Base-by-base conservation (phyloP, 2,329 filamentous ascomycete species). In the Zasmidium citrigriseum region DNA sequence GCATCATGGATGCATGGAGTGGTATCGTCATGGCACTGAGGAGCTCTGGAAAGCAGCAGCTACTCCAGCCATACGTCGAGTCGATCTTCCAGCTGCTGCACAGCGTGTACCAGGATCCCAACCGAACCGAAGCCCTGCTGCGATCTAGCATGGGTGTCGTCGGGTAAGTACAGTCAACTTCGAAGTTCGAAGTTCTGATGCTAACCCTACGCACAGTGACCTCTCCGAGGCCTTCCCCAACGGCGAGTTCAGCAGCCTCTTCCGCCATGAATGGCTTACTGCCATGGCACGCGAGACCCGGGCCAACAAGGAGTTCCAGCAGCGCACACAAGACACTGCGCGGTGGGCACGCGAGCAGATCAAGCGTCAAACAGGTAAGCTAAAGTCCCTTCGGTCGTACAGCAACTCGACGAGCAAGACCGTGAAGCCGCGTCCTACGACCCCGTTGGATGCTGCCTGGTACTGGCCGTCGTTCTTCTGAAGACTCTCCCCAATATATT, bases 1-100 rank as follows among this genome's bases (percentile, higher is more conserved):
- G 93, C 67, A 98, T 99, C 67, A 96, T 98, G 89, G 95, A 99
- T 82, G 95, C 95, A 29, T 99, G 96, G 93, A 92, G 93, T 70
- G 95, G 95, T 66, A 95, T 96, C 66, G 92, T 99, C 72, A 87
- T 93, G 74, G 92, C 95, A 54, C 92, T 98, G 89, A 96, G 95
- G 81, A 78, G 83, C 52, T 90, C 88, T 70, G 81, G 80, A 70
- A 93, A 93, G 81, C 87, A 88, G 58, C 79, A 85, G 73, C 78
- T 86, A 44, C 83, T 97, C 25, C 84, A 88, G 69, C 89, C 86
- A 60, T 96, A 90, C 68, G 86, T 98, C 20, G 84, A 89, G 67
- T 86, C 88, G 7, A 93, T 99, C 71, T 97, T 98, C 80, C 83
- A 89, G 67, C 86, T 98, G 53, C 85, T 99, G 46, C 88, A 90